These are phyloP conservation scores for Blastosporella zonata DNA, from an alignment of 1,284 basidiomycete species.

Conservation along the genomic window DNA sequence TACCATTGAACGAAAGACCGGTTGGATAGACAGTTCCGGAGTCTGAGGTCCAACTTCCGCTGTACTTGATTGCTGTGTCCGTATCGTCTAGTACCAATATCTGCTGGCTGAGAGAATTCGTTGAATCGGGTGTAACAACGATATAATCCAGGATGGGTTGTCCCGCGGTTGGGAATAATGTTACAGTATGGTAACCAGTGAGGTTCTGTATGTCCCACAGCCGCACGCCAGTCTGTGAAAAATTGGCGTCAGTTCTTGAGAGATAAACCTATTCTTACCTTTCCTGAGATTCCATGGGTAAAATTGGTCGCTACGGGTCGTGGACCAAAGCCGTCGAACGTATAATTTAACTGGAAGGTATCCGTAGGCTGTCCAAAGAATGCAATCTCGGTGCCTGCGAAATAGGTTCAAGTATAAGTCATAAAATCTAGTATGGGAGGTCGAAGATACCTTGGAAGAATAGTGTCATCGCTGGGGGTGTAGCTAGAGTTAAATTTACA, in stretches of 20 bases:
- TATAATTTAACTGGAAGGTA: constrained; percentile 3
- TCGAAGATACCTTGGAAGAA: constrained; percentile 1
- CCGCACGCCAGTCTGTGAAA: constrained; percentile 2
- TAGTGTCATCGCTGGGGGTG: not conserved
- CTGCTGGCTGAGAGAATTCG: not conserved
- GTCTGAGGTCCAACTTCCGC: not conserved
- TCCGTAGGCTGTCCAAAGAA: constrained; percentile 9
- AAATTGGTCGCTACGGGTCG: not conserved
- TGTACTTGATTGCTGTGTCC: constrained; percentile 4
- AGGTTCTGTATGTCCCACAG: not conserved
- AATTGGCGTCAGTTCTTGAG: not conserved
- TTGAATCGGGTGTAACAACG: not conserved
- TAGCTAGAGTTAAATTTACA: not conserved
- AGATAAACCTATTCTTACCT: not conserved
- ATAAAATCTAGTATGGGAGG: not conserved
- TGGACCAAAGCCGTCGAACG: not conserved
- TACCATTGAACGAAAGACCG: not conserved
- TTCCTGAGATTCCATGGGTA: constrained; percentile 1
- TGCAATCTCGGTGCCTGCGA: constrained; percentile 1
- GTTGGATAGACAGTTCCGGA: not conserved
- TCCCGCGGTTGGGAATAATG: not conserved
- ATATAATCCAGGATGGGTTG: constrained; percentile 3
- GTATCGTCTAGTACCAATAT: not conserved
- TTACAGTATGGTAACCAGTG: not conserved
- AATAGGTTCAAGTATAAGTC: not conserved